Evolutionary conservation across 164 flowering plant genomes (phyloP), one percentile per base, ranked within the genome.

Genomic region (Litsea cubeba): DNA sequence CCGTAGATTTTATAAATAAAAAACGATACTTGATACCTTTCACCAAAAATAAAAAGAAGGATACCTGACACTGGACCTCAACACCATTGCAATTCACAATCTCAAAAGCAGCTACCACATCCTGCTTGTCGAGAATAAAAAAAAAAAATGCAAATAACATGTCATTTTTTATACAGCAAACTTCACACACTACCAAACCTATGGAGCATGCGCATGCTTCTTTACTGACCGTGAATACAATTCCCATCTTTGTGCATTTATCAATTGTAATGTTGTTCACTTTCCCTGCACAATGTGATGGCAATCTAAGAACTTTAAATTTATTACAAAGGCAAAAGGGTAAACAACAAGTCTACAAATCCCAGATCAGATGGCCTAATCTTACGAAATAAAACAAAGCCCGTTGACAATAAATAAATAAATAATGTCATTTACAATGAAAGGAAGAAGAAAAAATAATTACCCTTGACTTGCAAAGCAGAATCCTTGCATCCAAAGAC

Each of bases 51-150:
- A 54, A 51, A 69, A 58, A 51, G 12, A 65, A 23, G 22, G 24
- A 49, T 88, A 93, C 99, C 98, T 93, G 97, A 63, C 97, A 95
- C 74, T 95, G 99, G 80, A 92, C 94, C 85, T 95, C 98, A 77
- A 95, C 88, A 20, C 90, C 80, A 74, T 84, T 93, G 88, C 95
- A 95, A 71, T 95, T 95, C 54, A 95, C 99, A 83, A 93, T 84
- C 89, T 95, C 99, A 84, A 85, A 95, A 76, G 98, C 99, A 66
- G 98, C 99, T 66, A 95, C 95, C 65, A 92, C 98, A 85, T 91
- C 99, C 98, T 95, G 87, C 68, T 72, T 50, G 72, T 64, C 50
- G 70, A 40, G 18, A 70, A 71, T 79, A 18, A 26, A 26, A 5
- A 73, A 30, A 46, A 30, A 46, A 26, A 58, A 15, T 54, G 17